Evolutionary conservation across 495 filamentous ascomycete genomes (phyloP), one percentile per base, ranked within the genome.

Genomic region (Penicillium psychrofluorescens): DNA sequence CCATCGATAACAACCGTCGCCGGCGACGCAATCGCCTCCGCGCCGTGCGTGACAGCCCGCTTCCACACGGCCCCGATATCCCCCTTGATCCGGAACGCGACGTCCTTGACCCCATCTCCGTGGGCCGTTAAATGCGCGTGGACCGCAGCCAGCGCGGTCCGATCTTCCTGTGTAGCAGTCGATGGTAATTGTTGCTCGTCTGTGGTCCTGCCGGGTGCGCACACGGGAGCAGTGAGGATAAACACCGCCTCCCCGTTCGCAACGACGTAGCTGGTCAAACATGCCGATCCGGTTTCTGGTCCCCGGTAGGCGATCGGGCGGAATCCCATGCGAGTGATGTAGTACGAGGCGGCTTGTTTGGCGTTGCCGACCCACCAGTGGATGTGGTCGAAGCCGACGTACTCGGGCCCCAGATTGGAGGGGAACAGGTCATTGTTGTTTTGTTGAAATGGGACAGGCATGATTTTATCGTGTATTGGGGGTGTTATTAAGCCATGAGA

Each of bases 301-400:
- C 86, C 86, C 9, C 74, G 75, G 59, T 90, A 90, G 37, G 88
- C 87, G 41, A 90, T 60, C 3, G 72, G 74, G 32, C 63, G 64
- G 70, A 91, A 89, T 29, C 85, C 86, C 66, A 90, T 78, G 48
- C 81, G 79, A 6, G 79, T 79, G 54, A 80, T 79, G 67, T 88
- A 91, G 69, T 81, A 91, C 27, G 80, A 74, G 11, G 87, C 85
- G 1, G 84, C 83, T 67, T 90, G 86, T 59, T 89, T 91, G 41
- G 88, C 85, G 59, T 94, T 91, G 42, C 85, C 86, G 11, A 92
- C 88, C 56, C 83, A 92, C 86, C 87, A 91, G 45, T 80, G 79
- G 40, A 90, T 69, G 53, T 91, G 85, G 64, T 90, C 81, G 51
- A 90, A 91, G 54, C 84, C 85, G 32, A 75, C 72, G 64, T 86